These are phyloP conservation scores for Orychophragmus violaceus DNA, from an alignment of 345 rosid species.

Conservation along the genomic window DNA sequence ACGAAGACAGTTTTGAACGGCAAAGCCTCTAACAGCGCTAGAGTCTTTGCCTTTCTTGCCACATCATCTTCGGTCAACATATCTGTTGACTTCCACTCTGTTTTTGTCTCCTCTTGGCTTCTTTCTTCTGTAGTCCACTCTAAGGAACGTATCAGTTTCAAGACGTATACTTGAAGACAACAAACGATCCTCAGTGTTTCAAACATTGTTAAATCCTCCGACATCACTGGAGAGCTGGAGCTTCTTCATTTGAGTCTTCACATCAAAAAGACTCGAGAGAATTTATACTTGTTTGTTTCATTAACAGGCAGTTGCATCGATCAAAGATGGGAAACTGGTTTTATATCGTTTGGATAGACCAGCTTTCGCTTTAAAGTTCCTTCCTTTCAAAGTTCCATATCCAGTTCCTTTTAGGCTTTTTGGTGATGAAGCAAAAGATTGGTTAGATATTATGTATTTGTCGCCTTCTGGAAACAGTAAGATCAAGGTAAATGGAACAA, in stretches of 20 bases:
- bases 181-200: conserved; percentile 84
- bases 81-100: no score
- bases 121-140: no score
- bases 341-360: conserved; percentile 72
- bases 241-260: neutral
- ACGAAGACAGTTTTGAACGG: no score
- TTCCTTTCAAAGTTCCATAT: conserved; percentile 90
- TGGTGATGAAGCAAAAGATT: conserved; percentile 95
- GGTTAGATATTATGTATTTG: conserved; percentile 83
- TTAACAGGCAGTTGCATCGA: conserved; percentile 73
- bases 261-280: no score
- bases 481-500: conserved; percentile 91
- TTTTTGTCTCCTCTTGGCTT: no score
- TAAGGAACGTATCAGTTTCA: no score
- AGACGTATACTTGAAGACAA: conserved; percentile 71
- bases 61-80: no score
- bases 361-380: conserved; percentile 68
- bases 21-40: no score
- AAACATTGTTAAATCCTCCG: conserved; percentile 79
- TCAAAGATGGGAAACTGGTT: conserved; percentile 57
- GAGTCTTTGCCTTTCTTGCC: no score
- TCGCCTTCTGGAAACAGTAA: conserved; percentile 83
- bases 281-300: neutral
- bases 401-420: conserved; percentile 94
- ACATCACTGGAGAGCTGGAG: conserved; percentile 65